Percentiles rank a stretch among this genome's conserved stretches.
These are phyloP conservation scores for Zymoseptoria brevis DNA, from an alignment of 2,329 filamentous ascomycete genomes.

Conservation along the genomic window DNA sequence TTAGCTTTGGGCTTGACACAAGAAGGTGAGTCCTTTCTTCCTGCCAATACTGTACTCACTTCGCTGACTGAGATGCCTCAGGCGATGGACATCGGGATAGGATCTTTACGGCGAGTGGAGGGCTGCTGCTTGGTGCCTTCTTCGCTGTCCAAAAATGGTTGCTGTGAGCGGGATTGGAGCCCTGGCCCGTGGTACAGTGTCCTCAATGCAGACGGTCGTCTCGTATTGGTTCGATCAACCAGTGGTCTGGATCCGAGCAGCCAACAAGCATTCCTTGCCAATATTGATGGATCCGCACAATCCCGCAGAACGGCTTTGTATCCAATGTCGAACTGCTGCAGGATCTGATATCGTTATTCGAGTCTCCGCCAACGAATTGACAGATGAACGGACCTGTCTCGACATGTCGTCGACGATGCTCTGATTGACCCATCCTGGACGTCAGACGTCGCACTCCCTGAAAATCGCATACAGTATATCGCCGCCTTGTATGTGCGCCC, in stretches of 20 bases:
- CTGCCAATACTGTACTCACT: background rate
- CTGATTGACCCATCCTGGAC: too few species aligned
- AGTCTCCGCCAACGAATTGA: too few species aligned
- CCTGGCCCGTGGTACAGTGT: background rate
- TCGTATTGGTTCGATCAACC: background rate
- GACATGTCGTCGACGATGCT: too few species aligned
- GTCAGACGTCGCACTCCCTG: background rate
- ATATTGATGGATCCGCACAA: background rate
- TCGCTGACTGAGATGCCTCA: conserved; percentile 1
- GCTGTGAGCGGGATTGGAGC: background rate
- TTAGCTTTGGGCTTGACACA: conserved; percentile 40
- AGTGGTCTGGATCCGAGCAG: background rate
- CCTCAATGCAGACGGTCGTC: background rate
- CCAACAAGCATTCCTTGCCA: background rate
- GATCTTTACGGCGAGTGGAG: conserved; percentile 10
- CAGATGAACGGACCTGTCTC: too few species aligned
- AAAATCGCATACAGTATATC: background rate
- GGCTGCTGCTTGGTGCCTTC: conserved; percentile 8
- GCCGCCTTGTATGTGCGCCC: background rate
- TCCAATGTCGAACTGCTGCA: background rate
- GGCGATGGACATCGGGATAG: conserved; percentile 9
- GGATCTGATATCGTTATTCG: too few species aligned
- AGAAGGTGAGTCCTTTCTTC: conserved; percentile 21
- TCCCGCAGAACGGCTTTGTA: background rate
- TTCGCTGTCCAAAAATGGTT: conserved; percentile 7